Evolutionary conservation across 208 protist genomes (phyloP), one percentile per base, ranked within the genome.

Genomic region (Strigomonas culicis): DNA sequence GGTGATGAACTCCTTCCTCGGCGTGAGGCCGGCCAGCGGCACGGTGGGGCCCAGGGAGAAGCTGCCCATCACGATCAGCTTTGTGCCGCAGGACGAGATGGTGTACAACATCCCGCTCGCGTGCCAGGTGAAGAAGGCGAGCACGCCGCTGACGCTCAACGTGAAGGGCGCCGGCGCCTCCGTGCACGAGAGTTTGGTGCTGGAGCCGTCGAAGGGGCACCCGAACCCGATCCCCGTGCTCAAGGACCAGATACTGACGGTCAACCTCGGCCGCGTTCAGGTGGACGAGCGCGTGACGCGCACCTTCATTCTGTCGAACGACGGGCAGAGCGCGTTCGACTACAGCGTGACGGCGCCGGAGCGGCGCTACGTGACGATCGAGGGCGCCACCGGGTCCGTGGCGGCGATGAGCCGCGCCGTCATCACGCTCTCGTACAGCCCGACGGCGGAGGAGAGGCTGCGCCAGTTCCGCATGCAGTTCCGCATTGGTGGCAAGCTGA

Each of bases 101-200:
- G 69, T 73, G 63, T 97, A 96, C 75, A 99, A 99, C 72, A 82
- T 93, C 31, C 93, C 94, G 59, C 70, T 98, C 25, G 61, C 82
- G 30, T 98, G 93, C 72, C 57, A 64, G 17, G 83, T 99, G 10
- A 97, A 97, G 77, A 94, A 95, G 58, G 89, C 94, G 52, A 93
- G 88, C 52, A 82, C 86, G 56, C 82, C 85, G 28, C 76, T 99
- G 32, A 93, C 82, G 15, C 86, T 98, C 67, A 99, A 99, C 83
- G 85, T 98, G 28, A 99, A 99, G 78, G 97, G 97, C 46, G 90
- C 98, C 51, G 98, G 97, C 22, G 91, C 97, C 59, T 70, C 68
- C 59, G 87, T 98, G 58, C 94, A 98, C 74, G 90, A 97, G 28
- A 43, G 72, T 17, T 58, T 99, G 6, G 46, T 72, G 1, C 66